Conservation (phyloP, 352 stramenopile species). For the Phytophthora colocasiae region DNA sequence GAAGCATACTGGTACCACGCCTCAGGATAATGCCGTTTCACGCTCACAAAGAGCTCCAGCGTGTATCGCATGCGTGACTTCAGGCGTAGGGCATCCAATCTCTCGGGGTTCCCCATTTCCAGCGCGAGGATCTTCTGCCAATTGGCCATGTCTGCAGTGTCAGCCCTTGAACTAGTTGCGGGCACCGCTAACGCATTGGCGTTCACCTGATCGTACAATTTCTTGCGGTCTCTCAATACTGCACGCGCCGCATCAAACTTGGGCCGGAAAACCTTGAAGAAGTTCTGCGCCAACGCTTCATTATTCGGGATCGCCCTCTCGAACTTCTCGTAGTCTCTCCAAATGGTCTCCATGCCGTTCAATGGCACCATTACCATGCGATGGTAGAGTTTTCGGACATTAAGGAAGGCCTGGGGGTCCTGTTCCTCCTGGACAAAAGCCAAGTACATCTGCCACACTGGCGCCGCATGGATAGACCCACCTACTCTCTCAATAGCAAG, state of each 20-base stretch:
- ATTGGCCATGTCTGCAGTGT: conserved; percentile 63
- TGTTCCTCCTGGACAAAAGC: conserved; percentile 81
- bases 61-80: conserved; percentile 86
- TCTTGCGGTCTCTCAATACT: conserved; percentile 86
- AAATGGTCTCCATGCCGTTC: conserved; percentile 82
- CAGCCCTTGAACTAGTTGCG: conserved; percentile 35
- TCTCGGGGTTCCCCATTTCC: conserved; percentile 81
- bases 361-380: conserved; percentile 81
- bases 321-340: conserved; percentile 91
- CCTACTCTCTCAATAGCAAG: conserved; percentile 85
- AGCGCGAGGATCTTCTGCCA: conserved; percentile 87
- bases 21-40: conserved; percentile 81
- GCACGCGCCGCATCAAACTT: conserved; percentile 86
- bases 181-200: conserved; percentile 74
- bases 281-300: conserved; percentile 84
- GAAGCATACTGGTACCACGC: conserved; percentile 88
- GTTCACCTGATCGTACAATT: conserved; percentile 81
- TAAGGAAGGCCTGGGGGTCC: conserved; percentile 76
- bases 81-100: conserved; percentile 77
- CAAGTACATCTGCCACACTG: conserved; percentile 88
- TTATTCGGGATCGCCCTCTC: conserved; percentile 90
- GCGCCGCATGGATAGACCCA: conserved; percentile 74
- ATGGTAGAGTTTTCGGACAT: conserved; percentile 87
- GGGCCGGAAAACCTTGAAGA: conserved; percentile 88
- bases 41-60: conserved; percentile 83